A percentile compares a stretch with the other conserved stretches of the same genome.
These are phyloP conservation scores for Pseudophaeomoniella oleicola DNA, from an alignment of 2,329 filamentous ascomycete genomes.

Conservation along the genomic window DNA sequence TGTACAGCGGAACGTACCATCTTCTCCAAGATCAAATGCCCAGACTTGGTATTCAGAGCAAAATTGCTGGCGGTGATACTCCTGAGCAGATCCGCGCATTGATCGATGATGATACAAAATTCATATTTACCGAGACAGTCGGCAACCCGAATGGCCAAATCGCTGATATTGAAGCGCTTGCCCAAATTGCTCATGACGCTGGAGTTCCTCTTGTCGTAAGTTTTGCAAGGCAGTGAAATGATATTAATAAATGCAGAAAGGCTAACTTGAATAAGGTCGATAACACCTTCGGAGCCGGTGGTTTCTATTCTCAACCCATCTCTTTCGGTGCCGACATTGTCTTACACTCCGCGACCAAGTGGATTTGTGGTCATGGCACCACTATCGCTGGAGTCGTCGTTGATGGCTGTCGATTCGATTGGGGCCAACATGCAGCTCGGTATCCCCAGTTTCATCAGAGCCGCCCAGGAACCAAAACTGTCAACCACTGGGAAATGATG, in stretches of 20 bases:
- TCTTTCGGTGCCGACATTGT: slow-evolving; percentile 80
- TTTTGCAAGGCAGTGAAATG: too few relatives aligned
- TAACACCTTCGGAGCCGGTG: slow-evolving; percentile 83
- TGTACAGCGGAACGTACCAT: slow-evolving; percentile 88
- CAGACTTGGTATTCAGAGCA: slow-evolving; percentile 64
- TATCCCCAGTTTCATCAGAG: slow-evolving; percentile 92
- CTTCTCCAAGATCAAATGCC: slow-evolving; percentile 79
- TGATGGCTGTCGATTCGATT: slow-evolving; percentile 78
- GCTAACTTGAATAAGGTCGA: too few relatives aligned
- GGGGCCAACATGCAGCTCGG: slow-evolving; percentile 62
- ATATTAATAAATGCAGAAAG: too few relatives aligned
- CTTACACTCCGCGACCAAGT: slow-evolving; percentile 80
- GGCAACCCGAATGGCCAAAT: slow-evolving; percentile 83
- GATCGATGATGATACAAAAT: slow-evolving; percentile 82
- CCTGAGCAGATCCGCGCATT: slow-evolving; percentile 58
- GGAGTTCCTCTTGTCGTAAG: slow-evolving; percentile 48
- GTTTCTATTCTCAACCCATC: slow-evolving; percentile 70
- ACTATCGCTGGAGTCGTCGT: slow-evolving; percentile 71
- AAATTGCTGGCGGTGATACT: slow-evolving; percentile 55
- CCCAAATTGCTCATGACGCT: slow-evolving; percentile 55
- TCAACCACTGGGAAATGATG: slow-evolving; percentile 91
- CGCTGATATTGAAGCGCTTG: slow-evolving; percentile 66
- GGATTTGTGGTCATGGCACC: slow-evolving; percentile 83
- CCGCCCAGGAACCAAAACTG: slow-evolving; percentile 75
- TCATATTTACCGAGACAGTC: slow-evolving; percentile 74